Evolutionary conservation across 2,329 filamentous ascomycete genomes (phyloP), one percentile per base, ranked within the genome.

Genomic region (Colletotrichum lentis): DNA sequence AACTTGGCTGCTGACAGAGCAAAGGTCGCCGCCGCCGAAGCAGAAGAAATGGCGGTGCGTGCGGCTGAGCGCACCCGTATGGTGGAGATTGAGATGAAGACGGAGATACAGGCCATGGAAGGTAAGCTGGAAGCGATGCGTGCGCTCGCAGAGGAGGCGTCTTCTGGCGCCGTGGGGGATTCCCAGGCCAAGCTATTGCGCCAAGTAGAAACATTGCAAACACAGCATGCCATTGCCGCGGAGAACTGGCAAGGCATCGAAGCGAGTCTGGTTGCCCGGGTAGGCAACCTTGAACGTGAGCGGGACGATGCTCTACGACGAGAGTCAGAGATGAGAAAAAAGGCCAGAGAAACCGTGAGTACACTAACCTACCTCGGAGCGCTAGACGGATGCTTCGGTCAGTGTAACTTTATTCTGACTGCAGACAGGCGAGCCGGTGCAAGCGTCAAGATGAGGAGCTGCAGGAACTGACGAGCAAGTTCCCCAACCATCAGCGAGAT

Each of bases 181-280:
- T 88, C 91, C 0, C 94, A 97, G 74, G 92, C 92, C 50, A 98
- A 97, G 77, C 84, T 98, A 47, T 83, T 98, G 50, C 89, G 96
- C 47, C 96, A 99, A 79, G 91, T 99, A 62, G 96, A 99, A 81
- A 97, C 93, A 0, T 81, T 99, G 44, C 96, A 99, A 78, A 96
- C 92, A 7, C 96, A 99, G 77, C 97, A 99, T 79, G 90, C 94
- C 0, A 90, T 96, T 62, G 96, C 96, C 1, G 96, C 93, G 72
- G 93, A 97, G 75, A 99, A 99, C 74, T 99, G 96, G 96, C 94
- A 97, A 76, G 93, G 94, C 0, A 96, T 99, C 70, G 95, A 99
- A 78, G 88, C 91, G 11, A 96, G 92, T 2, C 80, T 99, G 39
- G 86, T 95, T 58, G 88, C 92, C 24, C 88, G 94, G 65, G 85